Evolutionary conservation across 495 filamentous ascomycete species (phyloP), one percentile per base, ranked within the genome.

Genomic region (Chaetomium tenue): DNA sequence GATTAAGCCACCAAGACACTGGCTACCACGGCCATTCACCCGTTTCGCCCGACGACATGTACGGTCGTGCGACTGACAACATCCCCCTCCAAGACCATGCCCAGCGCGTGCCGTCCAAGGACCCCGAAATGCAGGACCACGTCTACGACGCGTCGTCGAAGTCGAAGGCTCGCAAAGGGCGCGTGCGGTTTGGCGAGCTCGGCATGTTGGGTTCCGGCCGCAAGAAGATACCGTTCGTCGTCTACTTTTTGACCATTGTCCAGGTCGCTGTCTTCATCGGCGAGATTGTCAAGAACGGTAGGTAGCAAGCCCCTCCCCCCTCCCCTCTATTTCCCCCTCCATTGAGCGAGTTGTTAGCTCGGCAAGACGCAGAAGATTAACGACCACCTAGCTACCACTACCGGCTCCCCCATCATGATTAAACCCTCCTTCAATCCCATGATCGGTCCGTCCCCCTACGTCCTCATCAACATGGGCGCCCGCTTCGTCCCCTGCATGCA

Each of bases 391-490:
- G 85, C 76, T 12, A 73, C 81, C 47, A 76, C 89, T 0, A 92
- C 89, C 5, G 85, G 85, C 58, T 86, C 86, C 2, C 91, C 92
- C 13, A 97, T 98, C 70, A 85, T 89, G 75, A 96, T 86, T 28
- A 80, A 93, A 30, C 95, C 94, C 5, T 78, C 79, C 13, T 93
- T 98, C 79, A 98, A 98, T 75, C 90, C 90, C 51, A 96, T 98
- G 91, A 95, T 98, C 71, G 94, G 94, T 0, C 94, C 94, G 3
- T 95, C 92, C 3, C 83, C 89, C 5, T 91, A 90, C 67, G 84
- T 98, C 33, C 87, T 94, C 66, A 96, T 98, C 75, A 95, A 94
- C 72, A 96, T 98, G 92, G 94, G 94, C 63, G 91, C 93, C 40
- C 86, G 93, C 28, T 98, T 89, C 73, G 86, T 91, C 7, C 91